Evolutionary conservation across 1,284 basidiomycete genomes (phyloP), one percentile per base, ranked within the genome.

Genomic region (Malassezia sp.): DNA sequence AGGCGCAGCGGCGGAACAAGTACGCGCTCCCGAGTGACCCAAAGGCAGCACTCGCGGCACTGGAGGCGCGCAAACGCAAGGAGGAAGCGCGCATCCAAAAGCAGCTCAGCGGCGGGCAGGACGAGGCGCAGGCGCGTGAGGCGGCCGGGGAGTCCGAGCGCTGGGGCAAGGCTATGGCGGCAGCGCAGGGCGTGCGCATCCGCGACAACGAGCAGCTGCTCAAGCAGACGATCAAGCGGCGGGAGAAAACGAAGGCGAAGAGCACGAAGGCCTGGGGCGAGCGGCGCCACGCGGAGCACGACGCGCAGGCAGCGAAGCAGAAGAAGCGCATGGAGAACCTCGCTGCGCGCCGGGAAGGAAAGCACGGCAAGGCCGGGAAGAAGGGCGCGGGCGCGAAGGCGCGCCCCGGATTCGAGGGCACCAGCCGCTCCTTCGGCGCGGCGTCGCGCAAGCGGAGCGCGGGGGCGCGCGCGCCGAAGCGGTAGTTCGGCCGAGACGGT

Each of bases 301-400:
- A 65, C 17, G 49, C 59, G 41, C 53, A 61, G 43, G 61, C 62
- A 2, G 61, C 62, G 26, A 46, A 52, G 10, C 57, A 63, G 38
- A 65, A 63, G 57, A 60, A 61, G 48, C 53, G 64, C 11, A 54
- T 54, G 49, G 64, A 67, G 38, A 67, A 67, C 38, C 47, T 67
- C 14, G 55, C 59, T 18, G 52, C 54, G 5, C 46, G 61, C 28
- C 60, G 59, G 26, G 59, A 57, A 3, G 52, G 51, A 21, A 61
- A 61, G 35, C 52, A 48, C 15, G 52, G 51, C 36, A 50, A 57
- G 37, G 30, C 44, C 30, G 45, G 36, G 36, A 57, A 59, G 41
- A 49, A 47, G 32, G 50, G 42, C 1, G 33, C 50, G 2, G 46
- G 48, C 2, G 51, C 50, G 4, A 61, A 59, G 52, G 61, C 57